Base-by-base conservation (phyloP, 2,329 filamentous ascomycete species). In the Sclerotinia subarctica region DNA sequence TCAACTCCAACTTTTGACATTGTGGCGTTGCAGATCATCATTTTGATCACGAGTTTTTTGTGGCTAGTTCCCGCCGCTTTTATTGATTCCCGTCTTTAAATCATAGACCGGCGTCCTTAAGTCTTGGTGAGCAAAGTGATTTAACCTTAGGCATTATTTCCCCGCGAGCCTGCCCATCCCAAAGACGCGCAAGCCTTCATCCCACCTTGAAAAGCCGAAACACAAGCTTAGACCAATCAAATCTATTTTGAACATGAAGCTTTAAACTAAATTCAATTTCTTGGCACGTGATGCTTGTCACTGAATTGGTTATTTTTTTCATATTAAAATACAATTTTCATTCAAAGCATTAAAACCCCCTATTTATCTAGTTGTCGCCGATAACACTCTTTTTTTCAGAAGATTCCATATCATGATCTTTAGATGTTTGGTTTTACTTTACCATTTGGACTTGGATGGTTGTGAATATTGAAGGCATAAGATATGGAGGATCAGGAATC, bases 401-500 rank as follows among this genome's bases (percentile, higher is more conserved):
- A 17, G 24, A 17, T 60, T 35, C 10, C 29, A 13, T 60, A 47
- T 6, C 4, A 35, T 60, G 44, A 17, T 35, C 13, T 35, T 24
- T 60, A 35, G 11, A 7, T 49, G 19, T 49, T 60, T 15, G 8
- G 10, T 35, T 35, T 17, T 24, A 49, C 44, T 35, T 5, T 60
- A 24, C 3, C 5, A 35, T n/a, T 60, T 35, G 19, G 26, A 60
- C n/a, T 24, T 49, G 26, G 44, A 35, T 49, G 44, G 26, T 60
- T 17, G 44, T 60, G 26, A 49, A 35, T 49, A 46, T n/a, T 65
- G 3, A 49, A 60, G 17, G 46, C 6, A 13, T 10, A 54, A 64
- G 24, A 44, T 42, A 66, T 67, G 64, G 64, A 67, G 64, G 64
- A 67, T 59, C 64, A 67, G 54, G 64, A 66, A 51, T 59, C 64